phyloP scores from a whole-genome alignment of 129 eudicot genomes.

The Dittrichia graveolens region DNA sequence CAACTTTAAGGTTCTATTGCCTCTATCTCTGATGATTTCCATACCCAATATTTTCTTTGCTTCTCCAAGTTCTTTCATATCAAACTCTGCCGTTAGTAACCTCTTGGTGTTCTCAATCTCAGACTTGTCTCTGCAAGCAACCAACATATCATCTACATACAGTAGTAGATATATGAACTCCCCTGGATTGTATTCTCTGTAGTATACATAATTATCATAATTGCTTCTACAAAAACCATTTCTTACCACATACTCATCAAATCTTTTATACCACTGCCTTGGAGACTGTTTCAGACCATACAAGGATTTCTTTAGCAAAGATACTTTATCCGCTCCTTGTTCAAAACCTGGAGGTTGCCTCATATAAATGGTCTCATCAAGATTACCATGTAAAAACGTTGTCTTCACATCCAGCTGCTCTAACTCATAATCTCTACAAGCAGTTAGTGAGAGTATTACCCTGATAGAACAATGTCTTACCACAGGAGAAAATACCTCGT shows the following conservation, averaged over 20 bases:
- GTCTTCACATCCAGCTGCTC: neutral
- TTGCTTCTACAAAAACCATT: neutral
- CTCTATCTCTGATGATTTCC: neutral
- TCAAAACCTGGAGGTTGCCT: neutral
- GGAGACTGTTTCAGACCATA: neutral
- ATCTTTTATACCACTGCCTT: neutral
- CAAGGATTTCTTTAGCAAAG: neutral
- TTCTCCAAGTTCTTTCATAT: neutral
- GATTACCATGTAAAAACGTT: neutral
- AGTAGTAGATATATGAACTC: neutral
- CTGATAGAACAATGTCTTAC: neutral
- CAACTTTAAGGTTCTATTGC: neutral
- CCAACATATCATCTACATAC: neutral
- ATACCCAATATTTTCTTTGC: neutral
- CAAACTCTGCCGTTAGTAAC: neutral
- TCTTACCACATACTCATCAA: neutral
- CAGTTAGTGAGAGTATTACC: neutral
- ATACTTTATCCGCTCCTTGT: neutral
- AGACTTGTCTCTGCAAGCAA: neutral
- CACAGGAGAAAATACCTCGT: neutral
- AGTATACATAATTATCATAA: neutral
- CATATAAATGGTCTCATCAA: neutral
- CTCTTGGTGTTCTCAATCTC: neutral
- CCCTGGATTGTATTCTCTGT: neutral
- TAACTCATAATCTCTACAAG: conserved; percentile 1